Base-by-base conservation (phyloP, 768 basidiomycete species). In the Gloeopeniophorella convolvens region DNA sequence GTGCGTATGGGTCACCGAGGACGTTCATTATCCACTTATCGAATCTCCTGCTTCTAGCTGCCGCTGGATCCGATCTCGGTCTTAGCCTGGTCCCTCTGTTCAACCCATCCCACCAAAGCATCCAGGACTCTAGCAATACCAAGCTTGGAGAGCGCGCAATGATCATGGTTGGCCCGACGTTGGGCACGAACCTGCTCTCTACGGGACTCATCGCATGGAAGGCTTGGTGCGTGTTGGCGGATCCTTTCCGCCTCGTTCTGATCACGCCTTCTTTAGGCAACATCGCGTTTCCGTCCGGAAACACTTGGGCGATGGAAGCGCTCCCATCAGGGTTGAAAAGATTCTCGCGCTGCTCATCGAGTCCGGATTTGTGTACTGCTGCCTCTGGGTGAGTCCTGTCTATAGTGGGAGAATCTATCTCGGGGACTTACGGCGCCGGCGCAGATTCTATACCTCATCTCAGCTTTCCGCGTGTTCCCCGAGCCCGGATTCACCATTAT, bases 171-270 rank as follows among this genome's bases (percentile, higher is more conserved):
- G 32, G 32, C 13, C 39, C 51, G n/a, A 52, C 51, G 8, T 23
- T 52, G 20, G 44, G 32, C 45, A 46, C 51, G 4, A 52, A 52
- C 27, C 6, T 52, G 5, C 51, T 52, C 13, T 52, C 51, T 15
- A 52, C 51, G 1, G 51, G 51, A 20, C 26, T 52, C 39, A 52
- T 52, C 33, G 39, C 26, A 10, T 52, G 51, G 51, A 52, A 52
- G 16, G 45, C 51, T 35, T 52, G 51, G 51, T 52, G 12, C 18
- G 45, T 15, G 21, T 5, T 23, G 10, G 1, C 7, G 13, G 18
- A 21, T 46, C 21, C 4, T 12, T 4, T 26, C 21, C 16, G 21
- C 8, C 27, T 6, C 15, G 4, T 33, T 37, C 50, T 51, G 24
- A 51, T 31, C 13, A 27, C 21, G 6, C 33, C 12, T 2, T 23